A percentile compares a stretch with the other conserved stretches of the same genome.
Evolutionary conservation across 495 filamentous ascomycete species (phyloP).

Genomic region (Hypoxylon lenormandii): DNA sequence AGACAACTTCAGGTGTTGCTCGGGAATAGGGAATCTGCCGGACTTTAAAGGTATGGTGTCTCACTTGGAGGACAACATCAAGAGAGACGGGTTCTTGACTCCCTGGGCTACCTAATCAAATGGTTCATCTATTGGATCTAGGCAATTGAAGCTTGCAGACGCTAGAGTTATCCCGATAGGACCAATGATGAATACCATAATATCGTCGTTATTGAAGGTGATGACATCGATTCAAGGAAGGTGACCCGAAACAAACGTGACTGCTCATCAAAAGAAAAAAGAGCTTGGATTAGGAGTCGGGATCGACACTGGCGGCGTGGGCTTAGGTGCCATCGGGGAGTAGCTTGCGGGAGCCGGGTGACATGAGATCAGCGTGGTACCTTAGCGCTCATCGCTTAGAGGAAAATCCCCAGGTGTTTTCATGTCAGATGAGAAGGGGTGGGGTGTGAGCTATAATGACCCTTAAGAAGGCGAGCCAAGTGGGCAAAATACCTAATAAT

Average conservation of each 20-base stretch:
- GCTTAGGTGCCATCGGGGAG: constrained; percentile 41
- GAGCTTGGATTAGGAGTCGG: constrained; percentile 44
- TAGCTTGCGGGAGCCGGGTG: constrained; percentile 46
- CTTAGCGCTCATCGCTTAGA: constrained; percentile 52
- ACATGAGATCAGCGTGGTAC: constrained; percentile 50
- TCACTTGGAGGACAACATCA: background rate
- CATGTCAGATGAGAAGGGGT: constrained; percentile 42
- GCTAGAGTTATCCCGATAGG: constrained; percentile 4
- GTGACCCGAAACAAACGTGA: constrained; percentile 44
- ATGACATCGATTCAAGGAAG: constrained; percentile 45
- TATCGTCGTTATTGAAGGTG: constrained; percentile 28
- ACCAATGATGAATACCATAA: constrained; percentile 23
- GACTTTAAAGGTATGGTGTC: background rate
- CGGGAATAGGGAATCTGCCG: background rate
- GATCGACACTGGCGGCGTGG: constrained; percentile 49
- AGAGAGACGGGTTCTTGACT: background rate
- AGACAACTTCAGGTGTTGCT: background rate
- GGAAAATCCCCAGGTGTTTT: constrained; percentile 38
- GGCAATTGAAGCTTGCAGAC: background rate
- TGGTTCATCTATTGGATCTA: constrained; percentile 5
- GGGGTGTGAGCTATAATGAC: constrained; percentile 44
- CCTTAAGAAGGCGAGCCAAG: constrained; percentile 17
- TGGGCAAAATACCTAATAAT: constrained; percentile 34
- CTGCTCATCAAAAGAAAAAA: constrained; percentile 33
- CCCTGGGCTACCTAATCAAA: constrained; percentile 1